phyloP scores from a whole-genome alignment of 2,329 filamentous ascomycete species.

The Emergomyces africanus region DNA sequence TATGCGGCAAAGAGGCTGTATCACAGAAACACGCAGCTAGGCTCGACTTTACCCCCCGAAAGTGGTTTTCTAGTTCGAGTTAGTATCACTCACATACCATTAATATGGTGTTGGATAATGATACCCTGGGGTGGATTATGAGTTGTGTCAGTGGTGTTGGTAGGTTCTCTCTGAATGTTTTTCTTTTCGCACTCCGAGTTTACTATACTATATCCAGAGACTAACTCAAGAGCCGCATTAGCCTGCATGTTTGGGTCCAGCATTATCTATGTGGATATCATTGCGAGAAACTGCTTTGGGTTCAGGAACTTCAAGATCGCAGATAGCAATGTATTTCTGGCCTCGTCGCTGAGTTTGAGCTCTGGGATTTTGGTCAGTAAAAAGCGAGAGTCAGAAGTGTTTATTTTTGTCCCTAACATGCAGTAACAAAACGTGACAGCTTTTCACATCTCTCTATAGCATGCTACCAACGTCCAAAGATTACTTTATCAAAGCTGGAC shows the following conservation, averaged over 20 bases:
- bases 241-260: constrained; percentile 57
- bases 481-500: constrained; percentile 60
- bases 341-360: constrained; percentile 77
- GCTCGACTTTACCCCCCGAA: too few species aligned
- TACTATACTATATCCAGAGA: neutral
- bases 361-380: constrained; percentile 82
- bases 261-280: constrained; percentile 74
- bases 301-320: constrained; percentile 73
- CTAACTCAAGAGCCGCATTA: constrained; percentile 14
- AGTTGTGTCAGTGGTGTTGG: constrained; percentile 65
- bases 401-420: too few species aligned
- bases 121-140: constrained; percentile 91
- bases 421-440: constrained; percentile 45
- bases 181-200: too few species aligned
- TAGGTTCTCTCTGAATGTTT: constrained; percentile 21
- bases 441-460: constrained; percentile 83
- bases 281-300: constrained; percentile 60
- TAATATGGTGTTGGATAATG: constrained; percentile 44
- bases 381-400: too few species aligned
- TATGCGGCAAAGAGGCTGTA: neutral
- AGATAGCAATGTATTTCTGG: constrained; percentile 78
- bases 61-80: too few species aligned
- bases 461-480: constrained; percentile 80
- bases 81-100: neutral
- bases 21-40: too few species aligned